phyloP scores from a whole-genome alignment of 2,329 filamentous ascomycete genomes.

The Fusarium newnesense region DNA sequence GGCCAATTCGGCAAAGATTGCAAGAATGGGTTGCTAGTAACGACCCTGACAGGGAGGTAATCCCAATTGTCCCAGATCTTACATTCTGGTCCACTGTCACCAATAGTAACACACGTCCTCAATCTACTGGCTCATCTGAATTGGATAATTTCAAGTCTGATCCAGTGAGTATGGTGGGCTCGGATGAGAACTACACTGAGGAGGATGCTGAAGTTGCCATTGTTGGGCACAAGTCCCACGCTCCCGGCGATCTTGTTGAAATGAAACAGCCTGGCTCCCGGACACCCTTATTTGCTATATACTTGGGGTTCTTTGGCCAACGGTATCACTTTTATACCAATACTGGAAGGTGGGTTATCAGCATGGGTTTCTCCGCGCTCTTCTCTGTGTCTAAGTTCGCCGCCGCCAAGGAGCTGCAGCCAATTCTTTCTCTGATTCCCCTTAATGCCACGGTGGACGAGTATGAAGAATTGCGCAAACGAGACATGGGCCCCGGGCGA shows the following conservation, averaged over 20 bases:
- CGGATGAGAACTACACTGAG: slow-evolving; percentile 42
- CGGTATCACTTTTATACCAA: slow-evolving; percentile 65
- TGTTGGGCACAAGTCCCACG: slow-evolving; percentile 42
- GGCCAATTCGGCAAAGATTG: slow-evolving; percentile 38
- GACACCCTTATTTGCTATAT: slow-evolving; percentile 62
- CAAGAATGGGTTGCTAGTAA: slow-evolving; percentile 29
- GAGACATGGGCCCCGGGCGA: slow-evolving; percentile 57
- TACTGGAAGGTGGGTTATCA: slow-evolving; percentile 61
- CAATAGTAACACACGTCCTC: slow-evolving; percentile 48
- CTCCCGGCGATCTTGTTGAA: slow-evolving; percentile 64
- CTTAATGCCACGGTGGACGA: slow-evolving; percentile 42
- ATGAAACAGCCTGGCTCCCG: slow-evolving; percentile 54
- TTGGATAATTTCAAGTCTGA: slow-evolving; percentile 45
- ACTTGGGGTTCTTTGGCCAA: slow-evolving; percentile 61
- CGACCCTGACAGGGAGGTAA: slow-evolving; percentile 11
- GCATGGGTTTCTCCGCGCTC: slow-evolving; percentile 54
- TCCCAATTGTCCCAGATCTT: slow-evolving; percentile 35
- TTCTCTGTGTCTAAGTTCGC: slow-evolving; percentile 64
- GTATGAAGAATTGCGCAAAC: slow-evolving; percentile 46
- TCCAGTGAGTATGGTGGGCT: slow-evolving; percentile 39
- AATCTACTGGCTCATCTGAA: slow-evolving; percentile 48
- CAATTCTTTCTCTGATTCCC: slow-evolving; percentile 49
- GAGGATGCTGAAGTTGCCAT: slow-evolving; percentile 41
- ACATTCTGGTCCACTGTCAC: slow-evolving; percentile 42
- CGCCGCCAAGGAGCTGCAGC: slow-evolving; percentile 52